Evolutionary conservation across 208 protist genomes (phyloP).

Genomic region (Trypanosoma conorhini): DNA sequence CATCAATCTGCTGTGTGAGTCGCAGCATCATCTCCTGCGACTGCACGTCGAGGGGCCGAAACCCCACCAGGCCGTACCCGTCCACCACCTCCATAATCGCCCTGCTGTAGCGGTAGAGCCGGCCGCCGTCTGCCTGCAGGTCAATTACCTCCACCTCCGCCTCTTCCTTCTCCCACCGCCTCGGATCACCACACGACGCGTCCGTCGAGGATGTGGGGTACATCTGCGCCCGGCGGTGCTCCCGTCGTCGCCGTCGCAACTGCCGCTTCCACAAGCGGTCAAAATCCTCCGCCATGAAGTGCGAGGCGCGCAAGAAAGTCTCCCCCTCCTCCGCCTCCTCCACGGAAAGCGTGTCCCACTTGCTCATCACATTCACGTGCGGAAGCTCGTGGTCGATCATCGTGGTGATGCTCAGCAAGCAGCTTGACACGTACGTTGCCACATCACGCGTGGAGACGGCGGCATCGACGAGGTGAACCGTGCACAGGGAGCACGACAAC

Average conservation of each 20-base stretch:
- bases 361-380: slow-evolving; percentile 98
- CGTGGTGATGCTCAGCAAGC: slow-evolving; percentile 93
- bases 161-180: slow-evolving; percentile 21
- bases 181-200: slow-evolving; percentile 33
- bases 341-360: slow-evolving; percentile 93
- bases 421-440: slow-evolving; percentile 95
- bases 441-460: slow-evolving; percentile 93
- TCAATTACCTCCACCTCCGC: slow-evolving; percentile 50
- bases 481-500: slow-evolving; percentile 75
- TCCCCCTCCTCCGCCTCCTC: slow-evolving; percentile 83
- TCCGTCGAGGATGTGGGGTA: slow-evolving; percentile 25
- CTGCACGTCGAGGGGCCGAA: slow-evolving; percentile 88
- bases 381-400: slow-evolving; percentile 97
- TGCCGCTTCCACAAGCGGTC: slow-evolving; percentile 75
- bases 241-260: slow-evolving; percentile 46
- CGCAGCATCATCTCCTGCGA: slow-evolving; percentile 86
- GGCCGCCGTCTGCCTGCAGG: slow-evolving; percentile 63
- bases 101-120: slow-evolving; percentile 72
- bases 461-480: slow-evolving; percentile 96
- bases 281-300: slow-evolving; percentile 82
- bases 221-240: slow-evolving; percentile 46
- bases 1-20: slow-evolving; percentile 83
- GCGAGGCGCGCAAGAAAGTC: slow-evolving; percentile 50
- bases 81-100: slow-evolving; percentile 93
- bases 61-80: slow-evolving; percentile 95